Evolutionary conservation across 805 yeast species (phyloP), one percentile per base, ranked within the genome.

Genomic region (Candida hungchunana): DNA sequence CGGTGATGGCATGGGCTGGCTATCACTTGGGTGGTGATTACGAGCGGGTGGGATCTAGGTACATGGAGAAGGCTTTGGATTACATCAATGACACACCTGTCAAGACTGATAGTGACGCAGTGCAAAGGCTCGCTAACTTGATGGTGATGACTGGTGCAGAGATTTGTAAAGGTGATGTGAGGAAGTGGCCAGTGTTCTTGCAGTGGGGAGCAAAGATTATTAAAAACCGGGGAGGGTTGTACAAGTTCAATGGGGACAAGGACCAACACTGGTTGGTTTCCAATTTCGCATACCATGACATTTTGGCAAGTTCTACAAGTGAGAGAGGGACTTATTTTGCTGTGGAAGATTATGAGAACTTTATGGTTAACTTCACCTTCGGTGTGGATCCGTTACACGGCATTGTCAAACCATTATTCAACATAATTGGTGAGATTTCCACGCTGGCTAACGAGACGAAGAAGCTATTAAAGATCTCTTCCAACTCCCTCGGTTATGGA

Each of bases 261-360:
- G 79, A 76, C 18, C 61, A 78, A 44, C 76, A 79, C 43, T 84
- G 89, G 82, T 63, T 84, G 34, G 74, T 82, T 15, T 75, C 86
- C 7, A 83, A 79, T 57, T 85, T 81, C 59, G 86, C 87, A 1
- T 85, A 84, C 53, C 93, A 84, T 55, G 94, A 84, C 53, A 70
- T 85, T 21, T 64, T 82, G 44, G 75, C 89, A 1, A 71, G 79
- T 31, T 72, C 82, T 9, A 67, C 73, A 1, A 64, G 71, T 36
- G 74, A 76, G 26, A 60, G 84, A 29, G 80, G 81, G 2, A 71
- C 86, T 1, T 79, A 80, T 46, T 82, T 85, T 54, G 71, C 80
- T 1, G 61, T 75, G 16, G 64, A 67, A 15, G 79, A 77, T 29
- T 83, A 83, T 56, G 74, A 77, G 26, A 58, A 63, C 26, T 48